Evolutionary conservation across 1,139 yeast species (phyloP).

Genomic region (Kurtzmaniella quercitrusa): DNA sequence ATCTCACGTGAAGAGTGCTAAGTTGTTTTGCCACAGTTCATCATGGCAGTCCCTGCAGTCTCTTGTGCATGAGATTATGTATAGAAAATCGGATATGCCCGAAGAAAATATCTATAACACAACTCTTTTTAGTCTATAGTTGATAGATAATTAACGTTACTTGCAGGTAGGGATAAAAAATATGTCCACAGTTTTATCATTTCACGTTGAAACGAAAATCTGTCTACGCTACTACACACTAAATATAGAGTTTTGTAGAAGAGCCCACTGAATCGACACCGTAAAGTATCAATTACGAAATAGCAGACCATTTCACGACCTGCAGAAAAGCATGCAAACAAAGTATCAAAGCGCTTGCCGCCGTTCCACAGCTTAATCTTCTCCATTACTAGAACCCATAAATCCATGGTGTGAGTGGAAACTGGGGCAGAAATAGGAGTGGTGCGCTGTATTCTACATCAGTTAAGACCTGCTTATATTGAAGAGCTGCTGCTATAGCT

Average conservation of each 20-base stretch:
- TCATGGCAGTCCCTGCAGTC: neutral
- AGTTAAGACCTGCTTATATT: neutral
- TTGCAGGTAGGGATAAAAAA: neutral
- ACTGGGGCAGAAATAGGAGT: conserved; percentile 76
- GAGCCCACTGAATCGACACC: neutral
- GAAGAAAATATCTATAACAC: neutral
- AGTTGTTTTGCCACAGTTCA: neutral
- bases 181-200: neutral
- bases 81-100: neutral
- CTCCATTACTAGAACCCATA: conserved; percentile 69
- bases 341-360: conserved; percentile 17
- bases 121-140: neutral
- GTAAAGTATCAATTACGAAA: neutral
- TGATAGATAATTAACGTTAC: neutral
- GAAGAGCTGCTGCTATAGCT: neutral
- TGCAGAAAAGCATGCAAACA: conserved; percentile 1
- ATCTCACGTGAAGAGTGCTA: neutral
- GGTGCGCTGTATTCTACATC: conserved; percentile 3
- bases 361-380: conserved; percentile 51
- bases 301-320: conserved; percentile 1
- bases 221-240: too few species aligned
- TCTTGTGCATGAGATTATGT: neutral
- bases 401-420: conserved; percentile 47
- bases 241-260: neutral
- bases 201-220: too few species aligned